Base-by-base conservation (phyloP, 768 basidiomycete genomes). In the Xanthoconium stramineum region DNA sequence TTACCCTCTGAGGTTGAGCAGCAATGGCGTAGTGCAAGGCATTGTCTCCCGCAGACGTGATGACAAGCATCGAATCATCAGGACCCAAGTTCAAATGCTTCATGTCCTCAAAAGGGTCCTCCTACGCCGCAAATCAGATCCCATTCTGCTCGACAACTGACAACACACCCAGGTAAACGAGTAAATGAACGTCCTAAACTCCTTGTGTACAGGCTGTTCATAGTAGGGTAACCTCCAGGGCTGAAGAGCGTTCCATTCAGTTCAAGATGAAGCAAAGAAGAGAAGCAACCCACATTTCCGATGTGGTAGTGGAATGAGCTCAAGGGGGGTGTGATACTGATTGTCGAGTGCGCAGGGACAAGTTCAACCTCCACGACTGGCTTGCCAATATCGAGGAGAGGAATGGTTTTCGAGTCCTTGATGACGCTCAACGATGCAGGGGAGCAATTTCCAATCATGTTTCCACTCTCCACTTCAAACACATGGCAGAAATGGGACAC, bases 31-130 rank as follows among this genome's bases (percentile, higher is more conserved):
- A 91, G 66, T 90, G 88, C 36, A 91, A 74, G 3, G 87, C 86
- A 66, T 91, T 91, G 69, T 90, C 89, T 0, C 89, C 89, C 3
- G 87, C 89, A 49, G 83, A 84, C 1, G 88, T 90, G 62, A 91
- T 89, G 15, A 84, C 83, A 13, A 91, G 76, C 65, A 91, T 78
- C 1, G 82, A 78, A 70, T 91, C 89, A 13, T 85, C 77, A 36
- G 72, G 69, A n/a, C 79, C 78, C 54, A 91, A 69, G 15, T 83
- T 65, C 6, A 91, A 73, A 62, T 82, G 76, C 59, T 78, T 76
- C 78, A 91, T 82, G 65, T 91, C 89, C 58, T 83, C 86, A 6
- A 79, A 78, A 0, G 89, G 89, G 65, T 91, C 89, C 69, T 91
- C 89, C 82, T 81, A 44, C 2, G 37, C 35, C 52, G 50, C 56